Evolutionary conservation across 73 alveolate genomes (phyloP).

Genomic region (Urostyla sp.): DNA sequence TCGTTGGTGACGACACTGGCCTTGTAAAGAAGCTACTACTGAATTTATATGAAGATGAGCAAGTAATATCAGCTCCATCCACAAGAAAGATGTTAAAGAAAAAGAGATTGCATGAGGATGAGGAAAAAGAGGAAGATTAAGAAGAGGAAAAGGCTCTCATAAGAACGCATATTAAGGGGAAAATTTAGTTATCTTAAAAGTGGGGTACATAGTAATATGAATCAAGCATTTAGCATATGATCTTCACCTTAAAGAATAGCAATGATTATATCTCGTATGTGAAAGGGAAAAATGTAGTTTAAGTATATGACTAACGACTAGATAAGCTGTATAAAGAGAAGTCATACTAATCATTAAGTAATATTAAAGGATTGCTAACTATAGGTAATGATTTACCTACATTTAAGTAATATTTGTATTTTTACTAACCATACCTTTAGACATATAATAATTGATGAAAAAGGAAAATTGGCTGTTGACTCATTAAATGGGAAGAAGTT

Average conservation of each 20-base stretch:
- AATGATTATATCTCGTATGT: constrained; percentile 38
- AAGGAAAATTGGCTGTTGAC: constrained; percentile 23
- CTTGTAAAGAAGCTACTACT: constrained; percentile 16
- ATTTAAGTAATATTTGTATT: constrained; percentile 14
- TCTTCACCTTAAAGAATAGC: neutral
- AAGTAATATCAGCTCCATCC: constrained; percentile 13
- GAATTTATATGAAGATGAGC: neutral
- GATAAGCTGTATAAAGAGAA: neutral
- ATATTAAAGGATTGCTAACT: constrained; percentile 27
- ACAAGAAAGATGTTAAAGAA: constrained; percentile 20
- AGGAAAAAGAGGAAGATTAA: neutral
- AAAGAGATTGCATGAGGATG: constrained; percentile 24
- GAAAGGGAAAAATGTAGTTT: constrained; percentile 39
- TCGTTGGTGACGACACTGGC: constrained; percentile 58
- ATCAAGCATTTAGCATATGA: constrained; percentile 12
- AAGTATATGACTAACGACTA: constrained; percentile 23
- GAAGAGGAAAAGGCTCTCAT: constrained; percentile 34
- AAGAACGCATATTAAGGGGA: constrained; percentile 1
- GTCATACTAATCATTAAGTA: neutral
- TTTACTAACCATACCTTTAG: neutral
- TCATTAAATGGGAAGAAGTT: neutral
- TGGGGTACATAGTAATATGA: constrained; percentile 39
- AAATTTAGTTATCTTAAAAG: constrained; percentile 11
- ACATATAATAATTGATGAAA: constrained; percentile 16
- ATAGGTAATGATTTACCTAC: constrained; percentile 16